Conservation (phyloP, 2,329 filamentous ascomycete genomes). For the Venturiaceae sp. region DNA sequence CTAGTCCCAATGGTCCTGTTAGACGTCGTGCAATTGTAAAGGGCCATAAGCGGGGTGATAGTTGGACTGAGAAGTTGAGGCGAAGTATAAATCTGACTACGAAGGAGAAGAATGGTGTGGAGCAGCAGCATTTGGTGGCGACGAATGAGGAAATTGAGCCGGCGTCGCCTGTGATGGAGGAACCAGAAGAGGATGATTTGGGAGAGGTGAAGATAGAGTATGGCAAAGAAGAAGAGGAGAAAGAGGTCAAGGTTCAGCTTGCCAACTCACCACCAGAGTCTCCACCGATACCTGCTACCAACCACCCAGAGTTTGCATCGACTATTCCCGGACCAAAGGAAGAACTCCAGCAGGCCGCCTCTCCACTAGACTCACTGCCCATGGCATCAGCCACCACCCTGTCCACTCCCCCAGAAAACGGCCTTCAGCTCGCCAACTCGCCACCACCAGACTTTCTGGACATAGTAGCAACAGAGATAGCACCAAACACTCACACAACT, state of each 20-base stretch:
- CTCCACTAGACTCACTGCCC: no score
- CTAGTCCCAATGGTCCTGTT: not conserved
- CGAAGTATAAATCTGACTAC: not conserved
- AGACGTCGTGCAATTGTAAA: not conserved
- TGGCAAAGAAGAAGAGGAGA: not conserved
- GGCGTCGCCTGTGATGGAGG: not conserved
- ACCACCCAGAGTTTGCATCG: not conserved
- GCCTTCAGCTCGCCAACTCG: not conserved
- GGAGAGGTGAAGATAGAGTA: not conserved
- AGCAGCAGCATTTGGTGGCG: not conserved
- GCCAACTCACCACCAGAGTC: not conserved
- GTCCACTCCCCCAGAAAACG: no score
- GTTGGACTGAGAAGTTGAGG: not conserved
- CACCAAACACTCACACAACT: no score
- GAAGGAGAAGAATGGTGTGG: not conserved
- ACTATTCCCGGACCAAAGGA: not conserved
- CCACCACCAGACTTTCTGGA: no score
- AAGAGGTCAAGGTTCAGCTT: not conserved
- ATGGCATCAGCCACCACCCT: no score
- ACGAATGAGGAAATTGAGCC: not conserved
- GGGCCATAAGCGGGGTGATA: not conserved
- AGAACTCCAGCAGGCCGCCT: not conserved
- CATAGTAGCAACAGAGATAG: no score
- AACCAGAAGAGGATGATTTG: not conserved
- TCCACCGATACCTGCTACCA: not conserved